A percentile compares a stretch with the other conserved stretches of the same genome.
Evolutionary conservation across 176 grass and related monocot species (phyloP).

Genomic region (Eragrostis curvula): DNA sequence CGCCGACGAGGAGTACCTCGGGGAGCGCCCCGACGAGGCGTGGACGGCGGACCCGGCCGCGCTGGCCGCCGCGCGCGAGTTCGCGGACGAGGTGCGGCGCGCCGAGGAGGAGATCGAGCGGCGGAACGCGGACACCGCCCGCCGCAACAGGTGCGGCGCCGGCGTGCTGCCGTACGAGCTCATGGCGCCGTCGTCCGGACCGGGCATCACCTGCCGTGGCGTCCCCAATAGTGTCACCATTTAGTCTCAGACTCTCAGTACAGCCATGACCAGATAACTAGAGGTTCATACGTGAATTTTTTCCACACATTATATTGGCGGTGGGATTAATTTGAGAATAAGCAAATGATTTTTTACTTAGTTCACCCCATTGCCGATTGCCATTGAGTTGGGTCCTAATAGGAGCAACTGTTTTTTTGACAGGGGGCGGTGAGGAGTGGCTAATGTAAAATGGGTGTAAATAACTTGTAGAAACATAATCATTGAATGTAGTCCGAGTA

Average conservation of each 20-base stretch:
- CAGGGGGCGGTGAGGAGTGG: not conserved
- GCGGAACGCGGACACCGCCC: slow-evolving; percentile 58
- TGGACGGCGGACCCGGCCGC: slow-evolving; percentile 80
- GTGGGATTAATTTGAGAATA: not conserved
- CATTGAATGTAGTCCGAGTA: too few species aligned
- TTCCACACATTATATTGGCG: not conserved
- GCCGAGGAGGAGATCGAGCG: slow-evolving; percentile 81
- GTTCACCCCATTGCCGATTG: slow-evolving; percentile 7
- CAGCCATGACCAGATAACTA: not conserved
- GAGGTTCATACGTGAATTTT: not conserved
- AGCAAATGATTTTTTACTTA: not conserved
- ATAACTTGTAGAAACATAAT: slow-evolving; percentile 4
- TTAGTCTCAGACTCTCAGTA: slow-evolving; percentile 31
- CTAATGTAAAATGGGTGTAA: slow-evolving; percentile 44
- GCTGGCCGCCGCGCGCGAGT: slow-evolving; percentile 56
- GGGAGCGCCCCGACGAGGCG: slow-evolving; percentile 63
- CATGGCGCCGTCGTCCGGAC: slow-evolving; percentile 76
- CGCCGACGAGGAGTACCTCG: slow-evolving; percentile 90
- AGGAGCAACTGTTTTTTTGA: slow-evolving; percentile 19
- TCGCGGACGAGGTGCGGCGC: slow-evolving; percentile 54
- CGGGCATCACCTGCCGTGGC: slow-evolving; percentile 88
- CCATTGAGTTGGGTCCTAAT: slow-evolving; percentile 29
- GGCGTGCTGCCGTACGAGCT: slow-evolving; percentile 94
- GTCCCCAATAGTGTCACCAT: slow-evolving; percentile 91
- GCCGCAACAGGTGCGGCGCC: slow-evolving; percentile 80